Evolutionary conservation across 1,284 basidiomycete genomes (phyloP).

Genomic region (Papiliotrema nemorosa): DNA sequence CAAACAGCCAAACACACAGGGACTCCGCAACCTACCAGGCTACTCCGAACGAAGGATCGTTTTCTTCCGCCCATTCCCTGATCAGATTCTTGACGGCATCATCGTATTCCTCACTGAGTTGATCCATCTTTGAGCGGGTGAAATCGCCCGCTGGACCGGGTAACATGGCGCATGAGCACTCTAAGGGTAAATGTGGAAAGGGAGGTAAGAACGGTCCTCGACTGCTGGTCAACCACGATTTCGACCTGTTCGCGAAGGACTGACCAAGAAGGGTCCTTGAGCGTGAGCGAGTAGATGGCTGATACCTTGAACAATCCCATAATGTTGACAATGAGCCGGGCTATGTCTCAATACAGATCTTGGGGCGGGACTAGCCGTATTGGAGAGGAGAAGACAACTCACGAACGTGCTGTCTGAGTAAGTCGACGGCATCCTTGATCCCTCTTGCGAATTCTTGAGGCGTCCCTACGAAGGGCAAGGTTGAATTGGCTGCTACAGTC

Average conservation of each 20-base stretch:
- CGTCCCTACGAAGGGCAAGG: conserved; percentile 25
- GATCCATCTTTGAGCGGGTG: conserved; percentile 45
- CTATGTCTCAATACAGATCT: background rate
- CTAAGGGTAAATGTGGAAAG: conserved; percentile 36
- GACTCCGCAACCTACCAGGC: conserved; percentile 25
- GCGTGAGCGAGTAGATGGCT: conserved; percentile 42
- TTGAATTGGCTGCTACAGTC: conserved; percentile 21
- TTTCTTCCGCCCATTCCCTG: conserved; percentile 35
- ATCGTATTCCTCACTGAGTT: conserved; percentile 43
- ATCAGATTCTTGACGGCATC: conserved; percentile 37
- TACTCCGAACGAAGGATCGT: conserved; percentile 37
- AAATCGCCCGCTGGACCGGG: conserved; percentile 43
- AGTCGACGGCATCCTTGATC: conserved; percentile 39
- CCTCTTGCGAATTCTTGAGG: conserved; percentile 40
- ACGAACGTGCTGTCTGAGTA: conserved; percentile 41
- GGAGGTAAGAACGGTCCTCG: conserved; percentile 22
- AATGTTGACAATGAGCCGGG: conserved; percentile 11
- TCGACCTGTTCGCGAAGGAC: conserved; percentile 1
- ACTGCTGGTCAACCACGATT: conserved; percentile 3
- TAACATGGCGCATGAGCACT: conserved; percentile 43
- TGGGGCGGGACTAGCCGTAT: conserved; percentile 27
- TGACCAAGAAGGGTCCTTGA: conserved; percentile 41
- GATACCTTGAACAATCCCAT: conserved; percentile 47
- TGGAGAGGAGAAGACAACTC: conserved; percentile 23
- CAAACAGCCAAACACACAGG: background rate